Evolutionary conservation across 805 yeast genomes (phyloP).

Genomic region (Candida namnaoensis): DNA sequence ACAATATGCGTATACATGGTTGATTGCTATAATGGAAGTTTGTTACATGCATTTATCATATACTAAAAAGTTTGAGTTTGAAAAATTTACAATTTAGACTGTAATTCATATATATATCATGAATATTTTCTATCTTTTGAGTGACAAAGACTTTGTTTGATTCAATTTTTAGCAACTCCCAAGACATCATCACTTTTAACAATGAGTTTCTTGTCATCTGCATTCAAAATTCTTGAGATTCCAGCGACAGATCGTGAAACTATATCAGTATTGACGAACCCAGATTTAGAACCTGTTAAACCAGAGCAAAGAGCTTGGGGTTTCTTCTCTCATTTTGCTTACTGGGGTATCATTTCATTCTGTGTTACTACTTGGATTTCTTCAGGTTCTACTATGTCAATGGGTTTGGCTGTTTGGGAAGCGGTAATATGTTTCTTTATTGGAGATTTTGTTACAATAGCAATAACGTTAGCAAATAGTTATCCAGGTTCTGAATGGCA

Average conservation of each 20-base stretch:
- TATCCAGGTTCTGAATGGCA: slow-evolving; percentile 40
- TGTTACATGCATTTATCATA: too few relatives aligned
- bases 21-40: too few relatives aligned
- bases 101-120: too few relatives aligned
- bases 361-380: slow-evolving; percentile 37
- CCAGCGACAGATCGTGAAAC: slow-evolving; percentile 22
- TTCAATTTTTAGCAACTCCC: too few relatives aligned
- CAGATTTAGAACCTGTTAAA: slow-evolving; percentile 19
- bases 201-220: too few relatives aligned
- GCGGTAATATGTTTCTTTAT: slow-evolving; percentile 28
- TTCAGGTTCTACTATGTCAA: slow-evolving; percentile 33
- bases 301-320: slow-evolving; percentile 27
- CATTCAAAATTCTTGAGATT: slow-evolving; percentile 11
- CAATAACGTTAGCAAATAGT: slow-evolving; percentile 35
- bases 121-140: too few relatives aligned
- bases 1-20: too few relatives aligned
- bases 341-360: slow-evolving; percentile 37
- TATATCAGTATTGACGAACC: slow-evolving; percentile 21
- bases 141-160: too few relatives aligned
- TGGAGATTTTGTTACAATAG: slow-evolving; percentile 36
- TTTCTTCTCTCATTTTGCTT: slow-evolving; percentile 29
- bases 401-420: slow-evolving; percentile 37
- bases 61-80: too few relatives aligned
- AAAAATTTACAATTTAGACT: too few relatives aligned
- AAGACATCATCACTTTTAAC: too few relatives aligned